A percentile compares a stretch with the other conserved stretches of the same genome.
Evolutionary conservation across 371 early-diverging fungal genomes (phyloP).

Genomic region (Umbelopsis sp.): DNA sequence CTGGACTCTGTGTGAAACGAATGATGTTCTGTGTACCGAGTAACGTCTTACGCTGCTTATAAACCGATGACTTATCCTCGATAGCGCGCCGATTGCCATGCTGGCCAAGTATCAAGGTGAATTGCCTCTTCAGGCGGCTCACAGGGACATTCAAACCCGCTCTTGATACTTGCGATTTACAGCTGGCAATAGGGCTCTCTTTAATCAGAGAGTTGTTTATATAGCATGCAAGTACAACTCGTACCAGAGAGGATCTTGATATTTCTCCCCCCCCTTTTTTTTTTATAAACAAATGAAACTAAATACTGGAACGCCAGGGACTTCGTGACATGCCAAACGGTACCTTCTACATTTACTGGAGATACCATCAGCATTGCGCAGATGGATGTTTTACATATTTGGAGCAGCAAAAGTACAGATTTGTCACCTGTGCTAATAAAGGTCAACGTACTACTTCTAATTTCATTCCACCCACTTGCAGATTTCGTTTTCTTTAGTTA

Average conservation of each 20-base stretch:
- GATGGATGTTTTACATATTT: neutral
- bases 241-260: neutral
- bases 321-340: too few species aligned
- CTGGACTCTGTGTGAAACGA: neutral
- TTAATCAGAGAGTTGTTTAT: neutral
- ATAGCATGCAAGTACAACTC: neutral
- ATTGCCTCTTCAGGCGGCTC: constrained; percentile 6
- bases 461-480: neutral
- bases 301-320: too few species aligned
- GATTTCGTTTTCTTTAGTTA: neutral
- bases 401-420: too few species aligned
- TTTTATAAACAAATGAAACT: neutral
- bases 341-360: neutral
- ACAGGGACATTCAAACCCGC: constrained; percentile 3
- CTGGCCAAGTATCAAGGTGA: constrained; percentile 1
- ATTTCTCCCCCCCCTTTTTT: neutral
- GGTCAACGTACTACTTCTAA: too few species aligned
- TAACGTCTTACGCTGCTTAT: neutral
- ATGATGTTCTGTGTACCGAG: neutral
- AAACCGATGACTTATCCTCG: neutral
- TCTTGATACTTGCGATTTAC: constrained; percentile 6
- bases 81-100: neutral
- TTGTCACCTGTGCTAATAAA: too few species aligned
- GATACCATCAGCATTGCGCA: neutral
- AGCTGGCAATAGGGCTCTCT: neutral